Evolutionary conservation across 768 basidiomycete species (phyloP), one percentile per base, ranked within the genome.

Genomic region (Coprinopsis sp.): DNA sequence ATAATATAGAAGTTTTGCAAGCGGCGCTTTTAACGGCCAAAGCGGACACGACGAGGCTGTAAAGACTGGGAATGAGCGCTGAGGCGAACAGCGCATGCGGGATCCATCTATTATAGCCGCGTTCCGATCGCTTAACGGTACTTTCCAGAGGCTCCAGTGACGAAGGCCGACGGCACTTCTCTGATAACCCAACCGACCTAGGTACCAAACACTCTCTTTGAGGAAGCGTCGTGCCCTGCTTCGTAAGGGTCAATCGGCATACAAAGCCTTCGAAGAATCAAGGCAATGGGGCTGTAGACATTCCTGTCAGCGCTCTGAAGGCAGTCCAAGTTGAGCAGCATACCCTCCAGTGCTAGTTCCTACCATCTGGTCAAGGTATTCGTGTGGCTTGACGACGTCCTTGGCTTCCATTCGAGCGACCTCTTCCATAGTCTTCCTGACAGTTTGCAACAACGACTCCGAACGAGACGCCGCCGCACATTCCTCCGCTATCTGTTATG

Each of bases 211-310:
- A 70, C 63, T n/a, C 57, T 48, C 23, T 54, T 54, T 7, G 65
- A 54, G 5, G 69, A 43, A 6, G 37, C 43, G 3, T 50, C 45
- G 37, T 68, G 69, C 10, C 42, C 56, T 2, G 52, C 34, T 30
- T 64, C 63, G 46, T 64, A 66, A 36, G 69, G 56, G 18, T 61
- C 54, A 14, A 71, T 50, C 1, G 64, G 33, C 63, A 68, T 66
- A 13, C 58, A 59, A 8, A 70, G 59, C 5, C 68, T 58, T 8
- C 69, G 66, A 6, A 69, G 60, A 65, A 69, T 68, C 13, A 69
- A 56, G 2, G 66, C 66, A 16, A 68, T 68, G 13, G 69, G 37
- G 3, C 62, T 64, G 19, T 25, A 24, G 10, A 46, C n/a, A 19
- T 44, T 46, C 13, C 12, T 36, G n/a, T 24, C 7, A 25, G 16